These are phyloP conservation scores for Nicotiana noctiflora DNA, from an alignment of 257 asterid species.

Conservation along the genomic window DNA sequence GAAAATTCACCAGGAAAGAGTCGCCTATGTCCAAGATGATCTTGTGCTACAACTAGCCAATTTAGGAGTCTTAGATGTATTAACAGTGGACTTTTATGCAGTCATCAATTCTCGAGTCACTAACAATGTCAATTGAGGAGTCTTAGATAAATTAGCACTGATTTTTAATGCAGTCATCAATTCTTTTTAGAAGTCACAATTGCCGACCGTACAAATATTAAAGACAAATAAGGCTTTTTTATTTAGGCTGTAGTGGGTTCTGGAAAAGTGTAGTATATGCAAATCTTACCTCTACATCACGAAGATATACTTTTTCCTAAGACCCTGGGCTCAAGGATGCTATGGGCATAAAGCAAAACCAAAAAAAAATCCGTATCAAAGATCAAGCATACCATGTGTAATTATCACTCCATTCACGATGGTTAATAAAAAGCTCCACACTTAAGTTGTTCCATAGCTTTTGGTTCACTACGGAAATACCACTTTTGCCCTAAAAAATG, in stretches of 20 bases:
- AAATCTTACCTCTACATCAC: too few species aligned
- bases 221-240: background rate
- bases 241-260: too few species aligned
- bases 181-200: background rate
- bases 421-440: background rate
- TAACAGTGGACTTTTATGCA: background rate
- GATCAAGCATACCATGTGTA: background rate
- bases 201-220: background rate
- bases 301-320: too few species aligned
- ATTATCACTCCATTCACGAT: background rate
- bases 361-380: too few species aligned
- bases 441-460: too few species aligned
- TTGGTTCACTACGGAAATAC: background rate
- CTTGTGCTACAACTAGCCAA: too few species aligned
- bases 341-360: too few species aligned
- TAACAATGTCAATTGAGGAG: background rate
- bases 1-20: background rate
- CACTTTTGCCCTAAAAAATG: too few species aligned
- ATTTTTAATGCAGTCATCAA: too few species aligned
- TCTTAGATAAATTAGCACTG: background rate
- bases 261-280: too few species aligned
- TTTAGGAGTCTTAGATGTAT: background rate
- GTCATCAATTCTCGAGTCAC: background rate
- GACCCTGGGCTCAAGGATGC: too few species aligned
- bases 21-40: background rate